Percentiles rank a stretch among this genome's conserved stretches.
phyloP scores from a whole-genome alignment of 257 asterid species.

The Mentha longifolia region DNA sequence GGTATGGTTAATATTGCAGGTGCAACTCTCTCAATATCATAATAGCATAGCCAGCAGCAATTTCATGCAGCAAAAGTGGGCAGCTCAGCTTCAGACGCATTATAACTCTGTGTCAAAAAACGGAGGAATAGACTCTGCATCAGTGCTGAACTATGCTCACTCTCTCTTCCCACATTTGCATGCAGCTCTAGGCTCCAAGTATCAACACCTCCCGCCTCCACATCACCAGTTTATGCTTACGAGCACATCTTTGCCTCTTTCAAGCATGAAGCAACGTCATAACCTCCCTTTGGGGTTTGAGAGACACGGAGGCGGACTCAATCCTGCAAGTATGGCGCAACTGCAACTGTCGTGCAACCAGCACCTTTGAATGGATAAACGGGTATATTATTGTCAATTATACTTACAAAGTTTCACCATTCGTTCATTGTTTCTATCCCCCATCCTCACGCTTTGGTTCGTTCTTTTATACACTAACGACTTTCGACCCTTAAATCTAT shows the following conservation, averaged over 20 bases:
- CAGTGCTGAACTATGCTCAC: conserved; percentile 49
- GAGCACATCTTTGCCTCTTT: conserved; percentile 29
- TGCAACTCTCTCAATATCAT: conserved; percentile 51
- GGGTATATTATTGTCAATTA: background rate
- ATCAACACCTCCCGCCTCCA: conserved; percentile 42
- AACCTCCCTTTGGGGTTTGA: conserved; percentile 47
- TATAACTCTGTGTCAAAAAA: conserved; percentile 33
- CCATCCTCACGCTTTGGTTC: background rate
- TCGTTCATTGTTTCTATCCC: background rate
- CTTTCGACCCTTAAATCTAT: background rate
- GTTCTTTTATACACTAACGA: background rate
- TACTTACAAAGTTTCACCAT: background rate
- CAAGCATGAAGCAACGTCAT: conserved; percentile 44
- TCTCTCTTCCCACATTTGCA: conserved; percentile 49
- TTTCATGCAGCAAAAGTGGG: conserved; percentile 41
- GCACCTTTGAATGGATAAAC: conserved; percentile 39
- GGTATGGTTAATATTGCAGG: conserved; percentile 38
- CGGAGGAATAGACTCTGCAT: conserved; percentile 42
- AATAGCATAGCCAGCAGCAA: conserved; percentile 36
- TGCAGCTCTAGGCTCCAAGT: conserved; percentile 48
- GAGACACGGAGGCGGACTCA: conserved; percentile 40
- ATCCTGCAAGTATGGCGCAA: conserved; percentile 38
- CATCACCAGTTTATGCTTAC: conserved; percentile 49
- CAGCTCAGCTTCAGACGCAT: conserved; percentile 40
- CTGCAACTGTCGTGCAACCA: conserved; percentile 52